Conservation (phyloP, 352 stramenopile species). For the Globisporangium iwayamae region DNA sequence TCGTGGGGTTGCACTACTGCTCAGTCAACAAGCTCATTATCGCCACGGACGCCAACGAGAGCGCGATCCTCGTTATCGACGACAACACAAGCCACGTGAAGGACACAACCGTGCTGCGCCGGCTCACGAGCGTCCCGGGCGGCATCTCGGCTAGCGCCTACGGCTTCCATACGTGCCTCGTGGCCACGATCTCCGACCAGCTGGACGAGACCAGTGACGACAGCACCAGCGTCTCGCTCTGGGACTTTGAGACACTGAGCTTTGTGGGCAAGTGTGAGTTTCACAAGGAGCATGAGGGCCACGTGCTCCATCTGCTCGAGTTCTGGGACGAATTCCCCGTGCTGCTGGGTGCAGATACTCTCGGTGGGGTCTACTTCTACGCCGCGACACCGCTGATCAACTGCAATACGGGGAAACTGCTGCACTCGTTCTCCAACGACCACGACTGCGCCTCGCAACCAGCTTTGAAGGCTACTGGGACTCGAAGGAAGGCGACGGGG, state of each 20-base stretch:
- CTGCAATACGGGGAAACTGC: constrained; percentile 38
- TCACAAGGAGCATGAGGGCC: constrained; percentile 13
- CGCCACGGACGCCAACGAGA: constrained; percentile 33
- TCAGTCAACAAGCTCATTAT: constrained; percentile 75
- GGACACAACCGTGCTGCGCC: constrained; percentile 46
- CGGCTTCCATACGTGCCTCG: constrained; percentile 57
- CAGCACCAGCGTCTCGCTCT: constrained; percentile 40
- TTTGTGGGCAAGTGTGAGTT: constrained; percentile 38
- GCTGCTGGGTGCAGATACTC: constrained; percentile 41
- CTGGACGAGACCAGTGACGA: constrained; percentile 18
- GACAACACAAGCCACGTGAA: constrained; percentile 50
- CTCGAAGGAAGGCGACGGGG: neutral
- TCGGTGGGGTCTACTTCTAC: constrained; percentile 61
- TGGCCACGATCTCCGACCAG: constrained; percentile 51
- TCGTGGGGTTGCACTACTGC: constrained; percentile 67
- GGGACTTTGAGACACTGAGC: constrained; percentile 75
- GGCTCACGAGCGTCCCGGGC: constrained; percentile 53
- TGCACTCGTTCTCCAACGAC: constrained; percentile 61
- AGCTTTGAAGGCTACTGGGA: too few relatives aligned
- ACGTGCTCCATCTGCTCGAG: constrained; percentile 37
- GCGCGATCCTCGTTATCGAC: constrained; percentile 62
- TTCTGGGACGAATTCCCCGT: constrained; percentile 78
- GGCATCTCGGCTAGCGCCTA: constrained; percentile 56
- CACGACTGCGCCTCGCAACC: constrained; percentile 7
- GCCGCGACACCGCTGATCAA: constrained; percentile 39